A percentile compares a stretch with the other conserved stretches of the same genome.
phyloP scores from a whole-genome alignment of 2,329 filamentous ascomycete genomes.

The Monosporascus sp. region DNA sequence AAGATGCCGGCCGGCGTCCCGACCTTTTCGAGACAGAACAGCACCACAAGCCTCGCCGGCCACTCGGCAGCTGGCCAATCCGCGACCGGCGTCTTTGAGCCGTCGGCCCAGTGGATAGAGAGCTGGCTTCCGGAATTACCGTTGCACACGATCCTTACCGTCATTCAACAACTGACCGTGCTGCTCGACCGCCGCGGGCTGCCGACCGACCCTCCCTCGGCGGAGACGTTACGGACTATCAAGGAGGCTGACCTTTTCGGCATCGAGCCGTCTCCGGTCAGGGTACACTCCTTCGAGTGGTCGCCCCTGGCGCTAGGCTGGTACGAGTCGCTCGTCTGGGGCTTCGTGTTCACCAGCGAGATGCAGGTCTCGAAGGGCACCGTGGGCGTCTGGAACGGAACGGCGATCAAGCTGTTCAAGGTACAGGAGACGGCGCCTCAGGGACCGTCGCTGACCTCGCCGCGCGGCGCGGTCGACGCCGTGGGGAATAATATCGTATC shows the following conservation, averaged over 20 bases:
- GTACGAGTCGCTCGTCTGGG: conserved; percentile 95
- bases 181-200: conserved; percentile 49
- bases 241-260: conserved; percentile 59
- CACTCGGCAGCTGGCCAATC: conserved; percentile 55
- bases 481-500: conserved; percentile 87
- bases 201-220: conserved; percentile 35
- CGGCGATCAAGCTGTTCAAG: conserved; percentile 78
- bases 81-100: conserved; percentile 62
- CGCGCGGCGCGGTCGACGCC: conserved; percentile 85
- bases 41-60: conserved; percentile 72
- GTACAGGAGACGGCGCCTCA: conserved; percentile 79
- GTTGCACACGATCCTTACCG: conserved; percentile 75
- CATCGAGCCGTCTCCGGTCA: conserved; percentile 68
- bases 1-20: conserved; percentile 84
- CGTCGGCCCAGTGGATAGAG: conserved; percentile 82
- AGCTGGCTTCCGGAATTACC: conserved; percentile 90
- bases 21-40: conserved; percentile 87
- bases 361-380: conserved; percentile 83
- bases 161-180: conserved; percentile 62
- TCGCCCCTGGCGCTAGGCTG: conserved; percentile 83
- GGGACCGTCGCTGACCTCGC: conserved; percentile 76
- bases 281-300: conserved; percentile 92
- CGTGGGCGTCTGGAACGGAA: conserved; percentile 92
- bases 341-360: conserved; percentile 85
- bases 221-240: conserved; percentile 49